Conservation (phyloP, 768 basidiomycete genomes). For the Kondoa subrosea region DNA sequence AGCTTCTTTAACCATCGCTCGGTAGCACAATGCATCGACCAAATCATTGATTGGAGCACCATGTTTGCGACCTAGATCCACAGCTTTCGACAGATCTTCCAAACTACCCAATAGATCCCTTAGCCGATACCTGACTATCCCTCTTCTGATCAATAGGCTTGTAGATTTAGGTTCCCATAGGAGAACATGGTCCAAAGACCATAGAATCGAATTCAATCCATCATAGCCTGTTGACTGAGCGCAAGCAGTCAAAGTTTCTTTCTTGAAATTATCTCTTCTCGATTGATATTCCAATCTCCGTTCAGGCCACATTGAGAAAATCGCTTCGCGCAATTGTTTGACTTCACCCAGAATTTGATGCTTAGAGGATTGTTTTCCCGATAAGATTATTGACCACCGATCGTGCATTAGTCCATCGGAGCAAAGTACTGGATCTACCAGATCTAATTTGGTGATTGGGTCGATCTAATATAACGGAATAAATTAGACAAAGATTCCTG, state of each 20-base stretch:
- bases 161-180: slow-evolving; percentile 17
- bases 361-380: slow-evolving; percentile 7
- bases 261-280: slow-evolving; percentile 8
- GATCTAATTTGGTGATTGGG: neutral
- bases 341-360: slow-evolving; percentile 21
- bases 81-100: slow-evolving; percentile 11
- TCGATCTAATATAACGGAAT: neutral
- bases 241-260: neutral
- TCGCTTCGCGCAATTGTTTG: slow-evolving; percentile 20
- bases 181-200: slow-evolving; percentile 19
- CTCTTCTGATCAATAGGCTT: slow-evolving; percentile 16
- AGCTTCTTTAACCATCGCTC: slow-evolving; percentile 13
- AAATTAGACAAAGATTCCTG: neutral
- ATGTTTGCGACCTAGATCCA: slow-evolving; percentile 9
- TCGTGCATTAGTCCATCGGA: slow-evolving; percentile 22
- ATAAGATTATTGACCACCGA: slow-evolving; percentile 15
- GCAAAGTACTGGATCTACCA: neutral
- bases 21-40: slow-evolving; percentile 20
- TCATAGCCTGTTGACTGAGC: neutral
- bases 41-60: neutral
- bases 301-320: slow-evolving; percentile 15
- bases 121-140: slow-evolving; percentile 13
- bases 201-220: slow-evolving; percentile 1
- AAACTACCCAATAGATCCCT: slow-evolving; percentile 7
- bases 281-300: slow-evolving; percentile 7